Evolutionary conservation across 2,329 filamentous ascomycete genomes (phyloP).

Genomic region (Nothomitra cinnamomea): DNA sequence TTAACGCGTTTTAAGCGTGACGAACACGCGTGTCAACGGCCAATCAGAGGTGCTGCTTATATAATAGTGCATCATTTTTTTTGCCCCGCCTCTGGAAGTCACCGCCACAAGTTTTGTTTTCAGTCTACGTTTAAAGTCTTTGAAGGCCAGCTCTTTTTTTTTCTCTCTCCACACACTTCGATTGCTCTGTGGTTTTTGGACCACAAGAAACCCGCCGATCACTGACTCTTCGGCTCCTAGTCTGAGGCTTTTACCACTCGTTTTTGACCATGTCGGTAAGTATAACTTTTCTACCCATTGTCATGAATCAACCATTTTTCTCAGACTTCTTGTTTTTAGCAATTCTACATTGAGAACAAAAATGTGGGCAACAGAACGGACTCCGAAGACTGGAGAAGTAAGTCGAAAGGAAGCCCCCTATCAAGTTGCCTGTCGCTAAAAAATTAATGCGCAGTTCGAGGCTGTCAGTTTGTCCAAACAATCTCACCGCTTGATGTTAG

Average conservation of each 20-base stretch:
- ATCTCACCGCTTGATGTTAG: neutral
- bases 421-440: conserved; percentile 2
- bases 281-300: neutral
- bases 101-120: no score
- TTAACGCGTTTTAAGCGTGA: neutral
- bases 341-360: conserved; percentile 66
- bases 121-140: no score
- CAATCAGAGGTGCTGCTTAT: no score
- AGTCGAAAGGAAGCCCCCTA: conserved; percentile 17
- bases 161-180: no score
- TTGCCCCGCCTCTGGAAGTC: no score
- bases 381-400: conserved; percentile 73
- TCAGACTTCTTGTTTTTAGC: neutral
- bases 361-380: conserved; percentile 58
- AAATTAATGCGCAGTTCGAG: conserved; percentile 12
- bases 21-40: no score
- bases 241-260: neutral
- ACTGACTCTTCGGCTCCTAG: neutral
- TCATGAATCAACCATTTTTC: no score
- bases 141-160: no score
- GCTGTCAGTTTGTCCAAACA: conserved; percentile 12
- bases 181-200: neutral
- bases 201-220: neutral
- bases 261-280: neutral
- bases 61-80: no score